These are phyloP conservation scores for Ilyonectria sp. DNA, from an alignment of 2,329 filamentous ascomycete species.

Conservation along the genomic window DNA sequence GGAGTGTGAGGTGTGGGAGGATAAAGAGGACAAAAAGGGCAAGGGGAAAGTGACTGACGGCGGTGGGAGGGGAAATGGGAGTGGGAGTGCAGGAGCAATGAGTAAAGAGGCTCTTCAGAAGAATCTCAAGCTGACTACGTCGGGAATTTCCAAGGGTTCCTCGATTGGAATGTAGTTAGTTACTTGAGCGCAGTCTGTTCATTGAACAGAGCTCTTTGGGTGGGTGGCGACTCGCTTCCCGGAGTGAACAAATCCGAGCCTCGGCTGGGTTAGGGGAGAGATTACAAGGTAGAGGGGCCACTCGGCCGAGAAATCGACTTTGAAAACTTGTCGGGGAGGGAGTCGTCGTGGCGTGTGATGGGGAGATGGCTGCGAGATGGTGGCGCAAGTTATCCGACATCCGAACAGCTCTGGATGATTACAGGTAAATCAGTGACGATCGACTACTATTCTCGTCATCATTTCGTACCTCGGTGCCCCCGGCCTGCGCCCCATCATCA, in stretches of 20 bases:
- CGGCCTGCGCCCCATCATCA: slow-evolving; percentile 4
- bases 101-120: neutral
- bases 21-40: neutral
- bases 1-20: slow-evolving; percentile 31
- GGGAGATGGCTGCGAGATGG: neutral
- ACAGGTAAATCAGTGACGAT: neutral
- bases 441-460: neutral
- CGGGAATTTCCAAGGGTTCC: neutral
- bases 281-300: neutral
- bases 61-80: neutral
- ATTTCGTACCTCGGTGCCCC: neutral
- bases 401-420: neutral
- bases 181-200: neutral
- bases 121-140: slow-evolving; percentile 20
- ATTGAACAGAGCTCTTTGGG: neutral
- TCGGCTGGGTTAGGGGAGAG: slow-evolving; percentile 32
- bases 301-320: slow-evolving; percentile 41
- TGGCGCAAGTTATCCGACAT: neutral
- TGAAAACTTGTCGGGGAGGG: slow-evolving; percentile 20
- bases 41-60: neutral
- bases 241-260: neutral
- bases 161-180: neutral
- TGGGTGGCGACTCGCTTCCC: neutral
- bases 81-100: neutral
- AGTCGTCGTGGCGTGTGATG: neutral